Evolutionary conservation across 352 stramenopile species (phyloP).

Genomic region (Phytophthora pseudosyringae): DNA sequence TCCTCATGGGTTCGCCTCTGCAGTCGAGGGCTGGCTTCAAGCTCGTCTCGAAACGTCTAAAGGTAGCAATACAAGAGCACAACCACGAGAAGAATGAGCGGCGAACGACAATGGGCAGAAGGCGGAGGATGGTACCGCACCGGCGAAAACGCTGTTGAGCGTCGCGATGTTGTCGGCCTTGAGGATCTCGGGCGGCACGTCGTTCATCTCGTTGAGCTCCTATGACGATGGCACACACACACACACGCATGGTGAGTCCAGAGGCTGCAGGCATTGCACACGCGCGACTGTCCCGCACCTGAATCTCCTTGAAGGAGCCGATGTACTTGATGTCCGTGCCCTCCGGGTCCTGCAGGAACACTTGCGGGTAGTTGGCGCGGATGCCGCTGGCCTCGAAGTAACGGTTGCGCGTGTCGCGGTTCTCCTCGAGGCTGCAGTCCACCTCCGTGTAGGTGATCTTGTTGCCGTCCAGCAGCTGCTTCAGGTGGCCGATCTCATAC

Average conservation of each 20-base stretch:
- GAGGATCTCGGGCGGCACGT: conserved; percentile 77
- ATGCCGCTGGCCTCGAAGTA: conserved; percentile 85
- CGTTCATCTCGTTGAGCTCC: conserved; percentile 86
- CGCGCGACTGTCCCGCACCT: conserved; percentile 46
- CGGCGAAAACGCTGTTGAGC: conserved; percentile 73
- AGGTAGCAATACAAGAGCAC: conserved; percentile 22
- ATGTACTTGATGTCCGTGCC: conserved; percentile 63
- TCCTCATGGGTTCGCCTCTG: conserved; percentile 16
- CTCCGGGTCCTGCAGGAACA: conserved; percentile 75
- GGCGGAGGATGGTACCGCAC: conserved; percentile 32
- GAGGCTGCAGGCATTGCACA: conserved; percentile 5
- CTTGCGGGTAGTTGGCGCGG: conserved; percentile 87
- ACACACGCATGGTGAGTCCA: conserved; percentile 11
- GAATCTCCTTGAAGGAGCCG: conserved; percentile 82
- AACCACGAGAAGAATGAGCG: conserved; percentile 28
- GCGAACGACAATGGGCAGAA: background rate
- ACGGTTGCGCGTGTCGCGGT: conserved; percentile 70
- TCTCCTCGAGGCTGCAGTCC: conserved; percentile 84
- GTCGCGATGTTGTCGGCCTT: conserved; percentile 81
- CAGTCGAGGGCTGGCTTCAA: conserved; percentile 23
- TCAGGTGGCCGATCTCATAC: conserved; percentile 71
- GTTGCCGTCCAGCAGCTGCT: conserved; percentile 78
- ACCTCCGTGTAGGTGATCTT: conserved; percentile 76
- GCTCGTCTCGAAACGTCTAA: conserved; percentile 42
- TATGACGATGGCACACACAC: conserved; percentile 27